These are phyloP conservation scores for Catunica adiposa DNA, from an alignment of 2,329 filamentous ascomycete genomes.

Conservation along the genomic window DNA sequence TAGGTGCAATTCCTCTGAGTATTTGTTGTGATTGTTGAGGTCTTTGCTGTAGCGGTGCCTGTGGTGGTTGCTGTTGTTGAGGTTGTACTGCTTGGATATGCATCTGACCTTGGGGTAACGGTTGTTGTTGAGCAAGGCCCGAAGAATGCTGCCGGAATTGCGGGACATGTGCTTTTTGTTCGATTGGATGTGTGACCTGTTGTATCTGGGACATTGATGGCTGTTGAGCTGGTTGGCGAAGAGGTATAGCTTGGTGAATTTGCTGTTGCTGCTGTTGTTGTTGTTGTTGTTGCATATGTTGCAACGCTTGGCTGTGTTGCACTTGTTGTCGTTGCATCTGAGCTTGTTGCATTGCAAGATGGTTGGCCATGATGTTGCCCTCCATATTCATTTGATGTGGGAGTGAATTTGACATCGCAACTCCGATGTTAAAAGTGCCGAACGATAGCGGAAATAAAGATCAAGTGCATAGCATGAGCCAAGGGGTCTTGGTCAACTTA, in stretches of 20 bases:
- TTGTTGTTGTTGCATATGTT: neutral
- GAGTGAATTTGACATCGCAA: neutral
- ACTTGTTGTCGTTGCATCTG: neutral
- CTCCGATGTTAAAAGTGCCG: no score
- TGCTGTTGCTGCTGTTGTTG: constrained; percentile 1
- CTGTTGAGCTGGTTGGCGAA: neutral
- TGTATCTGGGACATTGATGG: neutral
- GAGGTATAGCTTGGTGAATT: neutral
- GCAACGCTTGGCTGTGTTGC: neutral
- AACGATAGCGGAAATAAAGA: no score
- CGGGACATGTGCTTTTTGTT: no score
- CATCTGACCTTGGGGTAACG: neutral
- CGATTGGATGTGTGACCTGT: no score
- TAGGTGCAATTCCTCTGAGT: no score
- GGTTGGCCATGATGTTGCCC: neutral
- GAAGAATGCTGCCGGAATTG: no score
- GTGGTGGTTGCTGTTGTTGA: neutral
- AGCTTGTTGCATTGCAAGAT: neutral
- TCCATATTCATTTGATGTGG: neutral
- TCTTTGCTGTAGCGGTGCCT: neutral
- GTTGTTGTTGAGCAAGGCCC: neutral
- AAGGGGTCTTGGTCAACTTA: neutral
- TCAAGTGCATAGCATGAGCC: no score
- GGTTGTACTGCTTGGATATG: neutral
- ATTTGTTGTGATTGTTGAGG: neutral